Evolutionary conservation across 371 early-diverging fungal genomes (phyloP).

Genomic region (Gilbertella persicaria): DNA sequence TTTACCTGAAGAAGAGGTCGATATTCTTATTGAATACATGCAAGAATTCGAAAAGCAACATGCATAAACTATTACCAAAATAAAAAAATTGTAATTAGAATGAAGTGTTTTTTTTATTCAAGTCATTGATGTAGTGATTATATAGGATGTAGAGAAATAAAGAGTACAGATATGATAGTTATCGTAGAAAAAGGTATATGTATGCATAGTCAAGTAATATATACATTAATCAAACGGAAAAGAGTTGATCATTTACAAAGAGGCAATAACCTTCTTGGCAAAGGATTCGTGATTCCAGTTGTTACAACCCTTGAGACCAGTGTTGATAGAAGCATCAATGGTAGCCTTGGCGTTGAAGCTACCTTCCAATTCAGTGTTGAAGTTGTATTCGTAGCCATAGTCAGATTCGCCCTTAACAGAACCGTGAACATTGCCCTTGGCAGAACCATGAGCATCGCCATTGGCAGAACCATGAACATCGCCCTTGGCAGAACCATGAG

Average conservation of each 20-base stretch:
- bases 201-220: background rate
- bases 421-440: too few species aligned
- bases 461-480: too few species aligned
- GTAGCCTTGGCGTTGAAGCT: background rate
- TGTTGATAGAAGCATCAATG: background rate
- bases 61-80: background rate
- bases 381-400: background rate
- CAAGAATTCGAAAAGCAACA: conserved; percentile 68
- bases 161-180: too few species aligned
- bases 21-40: conserved; percentile 76
- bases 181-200: background rate
- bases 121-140: too few species aligned
- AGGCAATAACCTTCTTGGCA: background rate
- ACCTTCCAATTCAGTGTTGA: background rate
- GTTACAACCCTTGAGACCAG: background rate
- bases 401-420: too few species aligned
- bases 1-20: conserved; percentile 80
- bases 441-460: too few species aligned
- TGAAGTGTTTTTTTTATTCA: too few species aligned
- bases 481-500: too few species aligned
- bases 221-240: too few species aligned
- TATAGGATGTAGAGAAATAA: too few species aligned
- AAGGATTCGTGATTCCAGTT: background rate
- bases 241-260: background rate
- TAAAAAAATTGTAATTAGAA: background rate